Conservation (phyloP, 2,329 filamentous ascomycete species). For the Kalaharituber pfeilii region DNA sequence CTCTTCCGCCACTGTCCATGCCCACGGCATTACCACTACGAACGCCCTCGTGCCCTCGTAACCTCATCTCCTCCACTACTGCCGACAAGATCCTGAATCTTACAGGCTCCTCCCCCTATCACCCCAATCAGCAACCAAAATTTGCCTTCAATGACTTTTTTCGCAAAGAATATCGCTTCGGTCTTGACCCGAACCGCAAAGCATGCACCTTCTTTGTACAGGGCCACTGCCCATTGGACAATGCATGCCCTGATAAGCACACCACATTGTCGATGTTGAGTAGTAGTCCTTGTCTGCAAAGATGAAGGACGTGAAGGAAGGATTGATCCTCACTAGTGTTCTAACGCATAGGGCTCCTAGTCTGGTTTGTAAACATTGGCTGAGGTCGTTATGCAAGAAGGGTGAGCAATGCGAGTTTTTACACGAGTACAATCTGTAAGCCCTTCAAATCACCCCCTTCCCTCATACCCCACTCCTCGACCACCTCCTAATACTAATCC, state of each 20-base stretch:
- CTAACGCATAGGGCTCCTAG: constrained; percentile 26
- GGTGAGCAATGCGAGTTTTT: constrained; percentile 93
- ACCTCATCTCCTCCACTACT: constrained; percentile 23
- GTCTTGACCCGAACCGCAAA: constrained; percentile 59
- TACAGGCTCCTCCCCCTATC: constrained; percentile 9
- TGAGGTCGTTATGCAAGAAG: constrained; percentile 94
- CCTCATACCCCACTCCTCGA: too few relatives aligned
- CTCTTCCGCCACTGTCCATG: too few relatives aligned
- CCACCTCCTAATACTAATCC: too few relatives aligned
- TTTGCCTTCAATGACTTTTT: constrained; percentile 82
- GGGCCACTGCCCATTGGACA: constrained; percentile 72
- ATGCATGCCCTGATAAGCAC: constrained; percentile 74
- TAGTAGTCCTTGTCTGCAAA: not conserved
- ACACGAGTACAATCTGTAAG: constrained; percentile 89
- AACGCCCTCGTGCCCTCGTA: not conserved
- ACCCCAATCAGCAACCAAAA: constrained; percentile 28
- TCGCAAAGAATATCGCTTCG: constrained; percentile 65
- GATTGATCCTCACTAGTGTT: constrained; percentile 30
- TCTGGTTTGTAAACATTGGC: constrained; percentile 96
- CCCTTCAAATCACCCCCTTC: not conserved
- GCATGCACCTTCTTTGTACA: constrained; percentile 73
- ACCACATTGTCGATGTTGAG: constrained; percentile 38
- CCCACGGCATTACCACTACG: too few relatives aligned
- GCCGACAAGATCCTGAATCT: constrained; percentile 40
- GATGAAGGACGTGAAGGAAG: too few relatives aligned